Evolutionary conservation across 2,329 filamentous ascomycete species (phyloP).

Genomic region (Aspergillus brunneoviolaceus): DNA sequence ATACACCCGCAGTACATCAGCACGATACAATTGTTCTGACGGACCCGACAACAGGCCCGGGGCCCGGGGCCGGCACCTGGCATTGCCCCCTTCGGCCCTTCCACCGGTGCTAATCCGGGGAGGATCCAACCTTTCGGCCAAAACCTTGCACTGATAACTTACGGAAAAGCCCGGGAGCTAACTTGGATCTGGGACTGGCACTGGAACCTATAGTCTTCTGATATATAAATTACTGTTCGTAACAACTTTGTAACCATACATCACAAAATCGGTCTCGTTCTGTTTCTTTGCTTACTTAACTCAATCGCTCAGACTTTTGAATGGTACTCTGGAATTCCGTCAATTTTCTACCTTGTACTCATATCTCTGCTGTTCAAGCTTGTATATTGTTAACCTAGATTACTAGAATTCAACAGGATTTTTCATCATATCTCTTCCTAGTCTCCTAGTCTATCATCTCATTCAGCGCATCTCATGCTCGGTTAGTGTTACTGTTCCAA

Average conservation of each 20-base stretch:
- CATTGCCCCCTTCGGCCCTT: no score
- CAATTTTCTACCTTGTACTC: conserved; percentile 10
- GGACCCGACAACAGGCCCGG: conserved; percentile 7
- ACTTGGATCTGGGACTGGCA: not conserved
- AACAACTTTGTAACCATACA: conserved; percentile 1
- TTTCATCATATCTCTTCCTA: not conserved
- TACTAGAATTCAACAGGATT: not conserved
- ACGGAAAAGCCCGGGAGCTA: conserved; percentile 42
- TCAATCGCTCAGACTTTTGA: conserved; percentile 14
- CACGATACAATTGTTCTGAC: not conserved
- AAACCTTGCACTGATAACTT: conserved; percentile 35
- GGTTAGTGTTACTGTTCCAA: conserved; percentile 16
- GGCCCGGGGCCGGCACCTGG: no score
- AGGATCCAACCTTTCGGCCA: not conserved
- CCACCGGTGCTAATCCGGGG: conserved; percentile 19
- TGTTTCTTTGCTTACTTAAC: conserved; percentile 15
- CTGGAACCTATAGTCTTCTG: not conserved
- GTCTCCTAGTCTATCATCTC: not conserved
- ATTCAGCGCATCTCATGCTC: not conserved
- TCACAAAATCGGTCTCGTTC: not conserved
- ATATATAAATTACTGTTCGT: not conserved
- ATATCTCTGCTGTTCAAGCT: not conserved
- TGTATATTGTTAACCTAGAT: not conserved
- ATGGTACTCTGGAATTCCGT: conserved; percentile 8
- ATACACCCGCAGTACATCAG: not conserved